Percentiles rank a stretch among this genome's conserved stretches.
phyloP scores from a whole-genome alignment of 768 basidiomycete genomes.

The Aureoboletus auriporus region DNA sequence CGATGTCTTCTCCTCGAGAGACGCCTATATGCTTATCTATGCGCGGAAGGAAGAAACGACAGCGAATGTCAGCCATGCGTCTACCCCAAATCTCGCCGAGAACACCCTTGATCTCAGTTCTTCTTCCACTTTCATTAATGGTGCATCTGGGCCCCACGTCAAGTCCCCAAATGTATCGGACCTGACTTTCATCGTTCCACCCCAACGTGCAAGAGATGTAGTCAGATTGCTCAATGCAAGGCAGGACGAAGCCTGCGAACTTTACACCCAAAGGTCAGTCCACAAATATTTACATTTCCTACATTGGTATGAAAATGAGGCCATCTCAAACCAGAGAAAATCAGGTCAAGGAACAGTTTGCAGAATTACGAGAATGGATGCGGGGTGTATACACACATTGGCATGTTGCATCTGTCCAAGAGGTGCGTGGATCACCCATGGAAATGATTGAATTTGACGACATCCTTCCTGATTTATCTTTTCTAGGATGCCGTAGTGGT shows the following conservation, averaged over 20 bases:
- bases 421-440: slow-evolving; percentile 37
- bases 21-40: slow-evolving; percentile 96
- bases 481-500: slow-evolving; percentile 54
- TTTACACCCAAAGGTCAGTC: slow-evolving; percentile 45
- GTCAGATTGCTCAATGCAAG: slow-evolving; percentile 51
- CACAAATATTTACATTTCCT: slow-evolving; percentile 12
- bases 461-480: slow-evolving; percentile 14
- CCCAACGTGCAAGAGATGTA: slow-evolving; percentile 48
- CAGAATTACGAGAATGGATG: slow-evolving; percentile 48
- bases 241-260: slow-evolving; percentile 52
- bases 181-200: slow-evolving; percentile 40
- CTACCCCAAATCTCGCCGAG: slow-evolving; percentile 13
- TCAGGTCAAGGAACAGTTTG: slow-evolving; percentile 41
- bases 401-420: slow-evolving; percentile 43
- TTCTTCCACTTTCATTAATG: slow-evolving; percentile 17
- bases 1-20: slow-evolving; percentile 63
- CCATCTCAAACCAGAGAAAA: slow-evolving; percentile 37
- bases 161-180: slow-evolving; percentile 7
- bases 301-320: slow-evolving; percentile 14
- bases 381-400: slow-evolving; percentile 61
- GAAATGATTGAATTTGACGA: slow-evolving; percentile 3
- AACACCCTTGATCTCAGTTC: slow-evolving; percentile 14
- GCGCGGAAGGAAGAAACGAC: slow-evolving; percentile 39
- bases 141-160: slow-evolving; percentile 12
- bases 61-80: slow-evolving; percentile 11